These are phyloP conservation scores for Pleurostoma richardsiae DNA, from an alignment of 2,329 filamentous ascomycete genomes.

Conservation along the genomic window DNA sequence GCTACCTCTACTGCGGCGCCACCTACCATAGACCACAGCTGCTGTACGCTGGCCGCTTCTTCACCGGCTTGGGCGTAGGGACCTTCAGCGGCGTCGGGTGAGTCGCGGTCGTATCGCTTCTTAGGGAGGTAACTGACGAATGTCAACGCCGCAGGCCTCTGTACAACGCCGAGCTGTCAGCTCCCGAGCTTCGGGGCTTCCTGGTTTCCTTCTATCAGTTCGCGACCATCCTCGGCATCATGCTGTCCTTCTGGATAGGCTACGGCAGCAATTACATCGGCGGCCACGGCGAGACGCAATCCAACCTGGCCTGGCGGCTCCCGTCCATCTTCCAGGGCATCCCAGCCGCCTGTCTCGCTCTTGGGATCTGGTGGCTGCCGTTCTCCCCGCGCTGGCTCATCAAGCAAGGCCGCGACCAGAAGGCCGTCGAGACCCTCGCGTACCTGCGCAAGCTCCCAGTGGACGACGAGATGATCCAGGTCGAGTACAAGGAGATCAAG, in stretches of 20 bases:
- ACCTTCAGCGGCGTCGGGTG: constrained; percentile 36
- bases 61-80: constrained; percentile 44
- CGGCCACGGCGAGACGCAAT: constrained; percentile 34
- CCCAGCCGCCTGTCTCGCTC: constrained; percentile 25
- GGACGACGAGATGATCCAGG: constrained; percentile 28
- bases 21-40: constrained; percentile 28
- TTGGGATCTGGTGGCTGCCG: constrained; percentile 37
- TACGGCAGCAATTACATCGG: constrained; percentile 42
- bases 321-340: constrained; percentile 40
- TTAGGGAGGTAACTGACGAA: constrained; percentile 1
- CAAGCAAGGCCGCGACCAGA: constrained; percentile 19
- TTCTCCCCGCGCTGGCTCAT: constrained; percentile 45
- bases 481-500: constrained; percentile 42
- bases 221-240: constrained; percentile 53
- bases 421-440: constrained; percentile 13
- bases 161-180: constrained; percentile 47
- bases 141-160: constrained; percentile 23
- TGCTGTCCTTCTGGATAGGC: constrained; percentile 42
- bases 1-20: constrained; percentile 39
- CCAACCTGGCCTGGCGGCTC: constrained; percentile 36
- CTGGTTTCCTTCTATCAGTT: constrained; percentile 63
- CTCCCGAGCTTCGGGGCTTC: constrained; percentile 62
- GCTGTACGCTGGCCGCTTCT: constrained; percentile 42
- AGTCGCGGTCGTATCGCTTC: constrained; percentile 5
- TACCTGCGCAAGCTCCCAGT: constrained; percentile 21